Evolutionary conservation across 148 eudicot species (phyloP).

Genomic region (Heliamphora exappendiculata): DNA sequence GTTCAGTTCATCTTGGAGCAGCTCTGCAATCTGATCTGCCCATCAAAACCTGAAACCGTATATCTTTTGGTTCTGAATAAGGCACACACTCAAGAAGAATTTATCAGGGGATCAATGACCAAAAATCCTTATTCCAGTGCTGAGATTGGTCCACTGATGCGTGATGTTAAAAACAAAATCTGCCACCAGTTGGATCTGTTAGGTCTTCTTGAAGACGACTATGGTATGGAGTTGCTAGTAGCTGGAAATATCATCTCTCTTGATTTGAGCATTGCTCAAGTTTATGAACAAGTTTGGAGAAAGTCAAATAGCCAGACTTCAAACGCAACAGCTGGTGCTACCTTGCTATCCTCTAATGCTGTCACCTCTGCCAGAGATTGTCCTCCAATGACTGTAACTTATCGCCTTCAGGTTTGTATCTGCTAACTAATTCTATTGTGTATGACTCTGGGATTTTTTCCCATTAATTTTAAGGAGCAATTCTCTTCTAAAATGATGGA

Average conservation of each 20-base stretch:
- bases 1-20: constrained; percentile 98
- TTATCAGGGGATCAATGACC: constrained; percentile 98
- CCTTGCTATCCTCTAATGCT: constrained; percentile 49
- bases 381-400: constrained; percentile 97
- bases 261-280: constrained; percentile 84
- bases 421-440: constrained; percentile 1
- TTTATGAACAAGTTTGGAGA: constrained; percentile 96
- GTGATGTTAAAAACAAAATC: constrained; percentile 97
- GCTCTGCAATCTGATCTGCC: constrained; percentile 90
- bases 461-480: neutral
- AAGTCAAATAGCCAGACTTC: constrained; percentile 74
- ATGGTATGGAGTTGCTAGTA: constrained; percentile 94
- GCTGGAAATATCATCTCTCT: constrained; percentile 97
- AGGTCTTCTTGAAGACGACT: constrained; percentile 94
- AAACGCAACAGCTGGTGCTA: constrained; percentile 39
- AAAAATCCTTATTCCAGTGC: constrained; percentile 96
- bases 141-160: constrained; percentile 98
- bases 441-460: neutral
- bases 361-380: constrained; percentile 58
- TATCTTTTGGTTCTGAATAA: constrained; percentile 86
- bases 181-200: constrained; percentile 90
- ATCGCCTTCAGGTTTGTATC: constrained; percentile 88
- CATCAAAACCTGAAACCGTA: constrained; percentile 91
- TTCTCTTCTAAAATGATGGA: neutral
- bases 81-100: constrained; percentile 98